These are phyloP conservation scores for Dryadomyces quercivorus DNA, from an alignment of 2,329 filamentous ascomycete species.

Conservation along the genomic window DNA sequence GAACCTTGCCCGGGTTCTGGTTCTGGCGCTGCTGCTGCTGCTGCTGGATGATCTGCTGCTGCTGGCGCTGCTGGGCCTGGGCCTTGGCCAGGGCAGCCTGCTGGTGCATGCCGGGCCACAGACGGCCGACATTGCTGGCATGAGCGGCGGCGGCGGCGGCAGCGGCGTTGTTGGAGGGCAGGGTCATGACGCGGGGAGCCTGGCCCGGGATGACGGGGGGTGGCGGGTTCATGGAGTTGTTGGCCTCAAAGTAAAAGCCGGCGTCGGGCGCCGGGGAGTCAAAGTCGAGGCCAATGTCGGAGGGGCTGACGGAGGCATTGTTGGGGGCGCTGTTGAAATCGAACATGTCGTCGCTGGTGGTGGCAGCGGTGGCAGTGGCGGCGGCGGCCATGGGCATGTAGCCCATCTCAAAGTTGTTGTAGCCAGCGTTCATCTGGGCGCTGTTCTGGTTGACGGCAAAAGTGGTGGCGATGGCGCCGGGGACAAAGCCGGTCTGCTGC, in stretches of 20 bases:
- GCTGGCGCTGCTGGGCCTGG: slow-evolving; percentile 55
- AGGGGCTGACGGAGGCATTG: slow-evolving; percentile 42
- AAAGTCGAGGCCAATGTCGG: slow-evolving; percentile 60
- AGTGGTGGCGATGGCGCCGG: slow-evolving; percentile 69
- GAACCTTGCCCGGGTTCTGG: slow-evolving; percentile 24
- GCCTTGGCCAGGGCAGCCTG: slow-evolving; percentile 71
- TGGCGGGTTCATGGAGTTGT: slow-evolving; percentile 13
- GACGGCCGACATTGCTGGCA: slow-evolving; percentile 48
- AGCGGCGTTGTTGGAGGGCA: slow-evolving; percentile 27
- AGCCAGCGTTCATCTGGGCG: slow-evolving; percentile 37
- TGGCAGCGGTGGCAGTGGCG: slow-evolving; percentile 26
- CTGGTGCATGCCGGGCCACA: slow-evolving; percentile 90
- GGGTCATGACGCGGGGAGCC: slow-evolving; percentile 39
- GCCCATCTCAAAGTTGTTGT: slow-evolving; percentile 31
- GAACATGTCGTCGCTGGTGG: slow-evolving; percentile 53
- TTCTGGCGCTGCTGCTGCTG: slow-evolving; percentile 26
- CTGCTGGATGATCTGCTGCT: slow-evolving; percentile 48
- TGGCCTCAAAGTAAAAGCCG: slow-evolving; percentile 49
- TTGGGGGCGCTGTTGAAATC: slow-evolving; percentile 62
- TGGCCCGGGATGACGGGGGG: slow-evolving; percentile 51
- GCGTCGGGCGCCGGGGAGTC: slow-evolving; percentile 43
- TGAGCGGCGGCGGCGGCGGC: slow-evolving; percentile 28
- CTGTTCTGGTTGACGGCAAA: slow-evolving; percentile 61
- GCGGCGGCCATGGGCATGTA: slow-evolving; percentile 32
- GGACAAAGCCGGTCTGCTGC: slow-evolving; percentile 87